Conservation (phyloP, 176 grass and related monocot genomes). For the Avena eriantha region DNA sequence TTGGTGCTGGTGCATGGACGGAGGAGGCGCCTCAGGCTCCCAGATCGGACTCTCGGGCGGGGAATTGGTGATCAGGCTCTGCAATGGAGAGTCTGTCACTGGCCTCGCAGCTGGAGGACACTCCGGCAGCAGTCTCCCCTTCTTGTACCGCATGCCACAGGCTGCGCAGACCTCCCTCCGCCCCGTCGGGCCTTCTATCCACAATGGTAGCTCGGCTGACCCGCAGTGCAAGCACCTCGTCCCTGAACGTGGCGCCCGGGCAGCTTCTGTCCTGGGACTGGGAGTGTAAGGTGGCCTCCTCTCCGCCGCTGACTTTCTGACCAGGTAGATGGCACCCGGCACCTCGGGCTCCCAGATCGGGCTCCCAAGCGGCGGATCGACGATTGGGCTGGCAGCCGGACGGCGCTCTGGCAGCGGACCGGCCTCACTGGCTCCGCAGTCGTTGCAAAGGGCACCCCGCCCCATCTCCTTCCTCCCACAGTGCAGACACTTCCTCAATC, state of each 20-base stretch:
- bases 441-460: constrained; percentile 76
- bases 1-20: not conserved
- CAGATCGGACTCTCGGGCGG: not conserved
- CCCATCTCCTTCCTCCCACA: constrained; percentile 75
- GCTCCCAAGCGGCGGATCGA: constrained; percentile 37
- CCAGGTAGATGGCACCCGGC: constrained; percentile 42
- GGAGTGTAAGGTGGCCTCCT: not conserved
- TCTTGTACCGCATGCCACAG: constrained; percentile 74
- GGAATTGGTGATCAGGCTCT: not conserved
- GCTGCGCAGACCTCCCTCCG: constrained; percentile 81
- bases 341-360: constrained; percentile 45
- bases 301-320: constrained; percentile 31
- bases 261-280: not conserved
- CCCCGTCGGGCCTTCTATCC: constrained; percentile 68
- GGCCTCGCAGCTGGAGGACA: constrained; percentile 68
- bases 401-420: constrained; percentile 63
- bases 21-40: not conserved
- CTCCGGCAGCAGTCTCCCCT: constrained; percentile 76
- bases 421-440: constrained; percentile 65
- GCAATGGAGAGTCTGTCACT: not conserved
- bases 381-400: constrained; percentile 48
- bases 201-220: constrained; percentile 70
- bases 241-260: not conserved
- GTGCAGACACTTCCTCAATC: constrained; percentile 58
- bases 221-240: constrained; percentile 66